Evolutionary conservation across 805 yeast genomes (phyloP).

Genomic region (Yarrowia bubula): DNA sequence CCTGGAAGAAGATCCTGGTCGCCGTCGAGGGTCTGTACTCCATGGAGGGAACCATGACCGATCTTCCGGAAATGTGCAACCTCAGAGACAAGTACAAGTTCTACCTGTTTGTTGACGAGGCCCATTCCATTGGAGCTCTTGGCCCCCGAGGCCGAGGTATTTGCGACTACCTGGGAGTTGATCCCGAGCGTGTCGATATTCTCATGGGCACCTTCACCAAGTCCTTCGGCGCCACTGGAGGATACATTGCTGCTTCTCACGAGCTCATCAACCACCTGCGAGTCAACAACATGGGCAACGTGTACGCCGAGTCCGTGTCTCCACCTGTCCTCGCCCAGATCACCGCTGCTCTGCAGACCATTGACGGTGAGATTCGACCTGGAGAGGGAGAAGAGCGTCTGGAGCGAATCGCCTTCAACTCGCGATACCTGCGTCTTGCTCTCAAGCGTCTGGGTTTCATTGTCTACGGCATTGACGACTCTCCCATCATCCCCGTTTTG

Average conservation of each 20-base stretch:
- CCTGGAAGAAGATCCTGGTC: conserved; percentile 77
- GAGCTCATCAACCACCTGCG: conserved; percentile 70
- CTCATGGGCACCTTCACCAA: conserved; percentile 98
- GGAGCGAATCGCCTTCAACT: conserved; percentile 91
- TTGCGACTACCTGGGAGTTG: conserved; percentile 85
- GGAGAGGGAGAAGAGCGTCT: conserved; percentile 92
- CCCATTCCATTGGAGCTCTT: conserved; percentile 98
- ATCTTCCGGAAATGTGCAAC: conserved; percentile 71
- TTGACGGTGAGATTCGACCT: conserved; percentile 78
- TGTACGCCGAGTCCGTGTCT: conserved; percentile 82
- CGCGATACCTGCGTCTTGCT: conserved; percentile 88
- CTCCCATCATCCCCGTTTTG: conserved; percentile 90
- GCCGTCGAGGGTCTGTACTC: conserved; percentile 92
- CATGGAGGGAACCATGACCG: conserved; percentile 72
- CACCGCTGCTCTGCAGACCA: conserved; percentile 70
- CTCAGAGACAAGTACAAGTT: conserved; percentile 82
- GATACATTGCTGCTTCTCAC: conserved; percentile 81
- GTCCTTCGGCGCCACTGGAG: conserved; percentile 98
- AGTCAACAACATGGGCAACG: conserved; percentile 66
- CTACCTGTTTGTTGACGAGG: conserved; percentile 91
- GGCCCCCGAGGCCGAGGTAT: conserved; percentile 94
- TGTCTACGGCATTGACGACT: conserved; percentile 91
- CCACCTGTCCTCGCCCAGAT: conserved; percentile 91
- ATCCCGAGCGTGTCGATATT: conserved; percentile 74
- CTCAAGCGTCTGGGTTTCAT: conserved; percentile 90